A percentile compares a stretch with the other conserved stretches of the same genome.
Evolutionary conservation across 345 rosid species (phyloP).

Genomic region (Microcos paniculata): DNA sequence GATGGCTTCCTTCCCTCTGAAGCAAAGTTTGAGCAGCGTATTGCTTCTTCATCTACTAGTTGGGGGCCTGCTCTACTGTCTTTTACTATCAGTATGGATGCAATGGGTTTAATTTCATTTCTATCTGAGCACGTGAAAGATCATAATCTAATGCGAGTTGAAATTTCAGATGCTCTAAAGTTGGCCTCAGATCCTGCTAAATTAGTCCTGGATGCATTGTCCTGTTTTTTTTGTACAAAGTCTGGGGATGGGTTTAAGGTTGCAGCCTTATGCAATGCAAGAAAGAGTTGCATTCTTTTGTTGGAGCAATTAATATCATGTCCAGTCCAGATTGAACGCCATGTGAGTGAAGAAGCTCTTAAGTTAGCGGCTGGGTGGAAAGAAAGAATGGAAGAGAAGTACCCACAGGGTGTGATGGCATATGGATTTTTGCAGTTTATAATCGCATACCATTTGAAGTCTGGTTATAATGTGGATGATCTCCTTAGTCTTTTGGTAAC

Average conservation of each 20-base stretch:
- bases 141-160: slow-evolving; percentile 17
- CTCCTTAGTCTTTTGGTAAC: slow-evolving; percentile 25
- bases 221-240: slow-evolving; percentile 17
- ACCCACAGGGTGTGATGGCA: slow-evolving; percentile 18
- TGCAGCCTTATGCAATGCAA: not conserved
- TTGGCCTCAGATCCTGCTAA: slow-evolving; percentile 31
- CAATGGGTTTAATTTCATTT: slow-evolving; percentile 15
- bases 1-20: slow-evolving; percentile 1
- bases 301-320: slow-evolving; percentile 22
- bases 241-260: slow-evolving; percentile 1
- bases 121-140: slow-evolving; percentile 15
- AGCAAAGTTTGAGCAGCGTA: slow-evolving; percentile 4
- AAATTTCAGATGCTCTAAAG: slow-evolving; percentile 16
- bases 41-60: slow-evolving; percentile 9
- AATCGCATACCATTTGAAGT: slow-evolving; percentile 29
- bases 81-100: slow-evolving; percentile 5
- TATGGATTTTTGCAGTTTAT: slow-evolving; percentile 34
- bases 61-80: not conserved
- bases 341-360: slow-evolving; percentile 30
- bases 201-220: slow-evolving; percentile 27
- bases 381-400: slow-evolving; percentile 16
- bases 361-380: slow-evolving; percentile 26
- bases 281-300: slow-evolving; percentile 18
- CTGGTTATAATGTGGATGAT: slow-evolving; percentile 27
- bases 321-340: slow-evolving; percentile 15